Evolutionary conservation across 805 yeast species (phyloP), one percentile per base, ranked within the genome.

Genomic region (Lachancea thermotolerans): DNA sequence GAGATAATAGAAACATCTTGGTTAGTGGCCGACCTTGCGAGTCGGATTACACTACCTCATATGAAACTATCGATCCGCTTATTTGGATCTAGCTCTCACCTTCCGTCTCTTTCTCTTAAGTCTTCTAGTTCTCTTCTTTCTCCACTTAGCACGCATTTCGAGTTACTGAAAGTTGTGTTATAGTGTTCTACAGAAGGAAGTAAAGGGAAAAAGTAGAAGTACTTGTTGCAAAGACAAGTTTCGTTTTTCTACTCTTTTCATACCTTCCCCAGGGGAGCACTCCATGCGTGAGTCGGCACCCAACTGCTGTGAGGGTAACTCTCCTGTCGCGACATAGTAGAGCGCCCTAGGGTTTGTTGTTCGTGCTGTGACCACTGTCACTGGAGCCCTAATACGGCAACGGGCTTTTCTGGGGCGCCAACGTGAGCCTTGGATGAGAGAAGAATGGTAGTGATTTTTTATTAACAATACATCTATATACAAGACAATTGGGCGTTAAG

Each of bases 91-190:
- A 78, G 98, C 98, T 87, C 98, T 88, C 70, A 91, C 96, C 96
- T 91, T 91, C 97, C 98, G 96, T 85, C 98, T 87, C 95, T 91
- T 91, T 82, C 97, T 88, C 87, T 91, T 91, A 73, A 91, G 86
- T 87, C 98, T 88, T 87, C 98, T 90, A 77, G 85, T 95, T 90
- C 98, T 91, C 95, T 91, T 91, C 86, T 91, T 91, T 86, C 96
- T 91, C 98, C 97, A 90, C 85, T 90, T 90, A 78, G 85, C 82
- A 83, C 95, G 85, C 95, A 85, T 85, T 67, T 69, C 66, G 67
- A 53, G 51, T 49, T 45, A 53, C 53, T 51, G 53, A 51, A 54
- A 54, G 48, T 44, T 48, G 56, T 50, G 49, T 40, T 52, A 35
- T 48, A 44, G 42, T 28, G 44, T 38, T 39, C 34, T 47, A 39